These are phyloP conservation scores for Melaleuca alternifolia DNA, from an alignment of 345 rosid species.

Conservation along the genomic window DNA sequence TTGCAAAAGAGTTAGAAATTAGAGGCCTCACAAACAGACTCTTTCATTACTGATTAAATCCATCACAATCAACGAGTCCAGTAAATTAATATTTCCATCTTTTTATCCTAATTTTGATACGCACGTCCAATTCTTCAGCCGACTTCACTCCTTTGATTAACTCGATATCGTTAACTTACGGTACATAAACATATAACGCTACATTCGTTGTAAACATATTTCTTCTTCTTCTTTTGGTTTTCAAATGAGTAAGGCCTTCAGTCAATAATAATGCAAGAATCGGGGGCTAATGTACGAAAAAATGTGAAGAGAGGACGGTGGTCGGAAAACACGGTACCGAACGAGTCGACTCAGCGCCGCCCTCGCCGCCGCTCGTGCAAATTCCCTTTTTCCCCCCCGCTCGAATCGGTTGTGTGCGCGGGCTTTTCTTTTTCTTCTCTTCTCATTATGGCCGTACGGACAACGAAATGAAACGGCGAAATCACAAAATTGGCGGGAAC, in stretches of 20 bases:
- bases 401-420: neutral
- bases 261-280: neutral
- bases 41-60: neutral
- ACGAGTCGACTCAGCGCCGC: neutral
- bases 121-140: neutral
- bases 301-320: neutral
- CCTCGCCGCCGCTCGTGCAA: neutral
- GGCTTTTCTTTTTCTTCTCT: neutral
- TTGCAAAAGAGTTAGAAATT: neutral
- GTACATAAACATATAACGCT: neutral
- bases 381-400: neutral
- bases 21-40: neutral
- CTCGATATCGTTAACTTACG: fast-evolving
- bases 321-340: neutral
- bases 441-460: neutral
- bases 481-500: neutral
- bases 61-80: fast-evolving
- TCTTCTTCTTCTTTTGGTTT: neutral
- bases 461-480: neutral
- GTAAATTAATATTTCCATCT: neutral
- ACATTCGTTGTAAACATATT: neutral
- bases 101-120: neutral
- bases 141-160: fast-evolving
- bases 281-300: fast-evolving
- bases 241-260: neutral